These are phyloP conservation scores for Metschnikowia henanensis DNA, from an alignment of 805 yeast genomes.

Conservation along the genomic window DNA sequence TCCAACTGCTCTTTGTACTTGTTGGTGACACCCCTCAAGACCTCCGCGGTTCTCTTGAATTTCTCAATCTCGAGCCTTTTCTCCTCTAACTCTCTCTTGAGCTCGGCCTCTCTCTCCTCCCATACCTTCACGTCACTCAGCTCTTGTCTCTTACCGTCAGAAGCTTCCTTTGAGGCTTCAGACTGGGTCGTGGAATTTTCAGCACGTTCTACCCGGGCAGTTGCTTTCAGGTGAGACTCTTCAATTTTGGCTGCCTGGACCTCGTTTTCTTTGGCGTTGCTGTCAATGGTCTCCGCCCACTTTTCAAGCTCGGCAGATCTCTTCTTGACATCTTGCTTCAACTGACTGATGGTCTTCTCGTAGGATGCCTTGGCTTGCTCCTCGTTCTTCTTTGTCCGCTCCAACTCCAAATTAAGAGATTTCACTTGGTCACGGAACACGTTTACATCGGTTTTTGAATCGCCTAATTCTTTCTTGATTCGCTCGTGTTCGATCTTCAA, in stretches of 20 bases:
- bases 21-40: constrained; percentile 3
- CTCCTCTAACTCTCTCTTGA: constrained; percentile 7
- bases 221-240: neutral
- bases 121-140: constrained; percentile 7
- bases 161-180: neutral
- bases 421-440: constrained; percentile 10
- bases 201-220: neutral
- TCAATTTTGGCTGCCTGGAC: neutral
- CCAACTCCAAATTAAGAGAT: constrained; percentile 1
- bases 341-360: constrained; percentile 7
- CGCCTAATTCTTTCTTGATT: constrained; percentile 2
- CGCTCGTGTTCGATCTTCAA: constrained; percentile 9
- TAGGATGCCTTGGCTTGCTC: neutral
- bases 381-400: too few species aligned
- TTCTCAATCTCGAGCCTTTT: constrained; percentile 3
- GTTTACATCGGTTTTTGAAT: constrained; percentile 6
- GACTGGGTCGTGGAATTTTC: constrained; percentile 1
- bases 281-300: constrained; percentile 1
- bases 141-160: constrained; percentile 4
- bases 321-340: constrained; percentile 5
- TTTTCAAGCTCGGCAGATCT: constrained; percentile 6
- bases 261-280: neutral
- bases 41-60: constrained; percentile 3
- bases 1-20: constrained; percentile 9
- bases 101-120: neutral